phyloP scores from a whole-genome alignment of 139 green algal species.

The Desmodesmus armatus region DNA sequence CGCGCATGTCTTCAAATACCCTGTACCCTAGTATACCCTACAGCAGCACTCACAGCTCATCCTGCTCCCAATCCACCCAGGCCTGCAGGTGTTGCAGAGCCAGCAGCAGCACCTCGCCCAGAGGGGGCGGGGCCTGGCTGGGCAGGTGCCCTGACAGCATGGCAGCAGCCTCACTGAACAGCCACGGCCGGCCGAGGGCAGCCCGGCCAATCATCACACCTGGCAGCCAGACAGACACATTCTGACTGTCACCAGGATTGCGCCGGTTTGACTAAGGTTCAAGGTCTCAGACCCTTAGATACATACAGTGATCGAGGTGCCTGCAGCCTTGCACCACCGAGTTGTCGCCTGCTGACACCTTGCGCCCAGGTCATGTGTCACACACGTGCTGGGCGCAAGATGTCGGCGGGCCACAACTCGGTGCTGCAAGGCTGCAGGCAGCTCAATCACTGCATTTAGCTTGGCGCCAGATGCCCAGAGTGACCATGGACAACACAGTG shows the following conservation, averaged over 20 bases:
- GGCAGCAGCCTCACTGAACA: conserved; percentile 41
- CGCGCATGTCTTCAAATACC: no score
- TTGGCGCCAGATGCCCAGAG: no score
- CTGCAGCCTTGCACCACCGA: not conserved
- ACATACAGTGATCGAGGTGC: not conserved
- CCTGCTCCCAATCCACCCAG: conserved; percentile 42
- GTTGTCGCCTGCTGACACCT: no score
- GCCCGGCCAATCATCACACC: conserved; percentile 64
- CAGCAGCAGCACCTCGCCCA: conserved; percentile 37
- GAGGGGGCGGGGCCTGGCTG: not conserved
- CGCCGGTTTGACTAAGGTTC: not conserved
- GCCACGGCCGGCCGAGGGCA: conserved; percentile 59
- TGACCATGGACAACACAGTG: no score
- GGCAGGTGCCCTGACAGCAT: conserved; percentile 24
- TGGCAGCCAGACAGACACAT: no score
- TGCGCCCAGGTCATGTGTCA: no score
- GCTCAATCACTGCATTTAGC: no score
- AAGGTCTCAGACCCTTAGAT: not conserved
- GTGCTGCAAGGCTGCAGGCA: no score
- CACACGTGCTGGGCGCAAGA: no score
- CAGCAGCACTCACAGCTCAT: conserved; percentile 32
- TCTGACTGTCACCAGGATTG: not conserved
- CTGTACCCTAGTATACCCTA: no score
- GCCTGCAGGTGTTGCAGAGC: conserved; percentile 23
- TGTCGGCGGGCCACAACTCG: no score